A percentile compares a stretch with the other conserved stretches of the same genome.
Conservation (phyloP, 2,329 filamentous ascomycete species). For the Apiospora marii region DNA sequence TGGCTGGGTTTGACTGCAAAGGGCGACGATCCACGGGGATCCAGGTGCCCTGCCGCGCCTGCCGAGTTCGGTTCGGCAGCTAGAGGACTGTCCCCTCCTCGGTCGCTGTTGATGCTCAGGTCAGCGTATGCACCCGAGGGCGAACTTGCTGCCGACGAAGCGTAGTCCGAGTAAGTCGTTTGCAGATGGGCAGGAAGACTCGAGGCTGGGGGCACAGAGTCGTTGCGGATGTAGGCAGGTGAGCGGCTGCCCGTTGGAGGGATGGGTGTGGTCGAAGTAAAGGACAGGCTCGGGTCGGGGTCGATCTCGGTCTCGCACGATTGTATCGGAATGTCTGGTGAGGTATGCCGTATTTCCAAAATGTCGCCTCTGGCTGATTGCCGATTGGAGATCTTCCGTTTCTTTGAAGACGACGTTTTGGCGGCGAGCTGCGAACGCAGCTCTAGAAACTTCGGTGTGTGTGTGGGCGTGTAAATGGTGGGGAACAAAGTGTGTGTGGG, state of each 20-base stretch:
- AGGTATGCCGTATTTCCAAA: constrained; percentile 35
- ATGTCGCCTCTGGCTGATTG: constrained; percentile 53
- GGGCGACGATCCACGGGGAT: constrained; percentile 60
- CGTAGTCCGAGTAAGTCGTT: constrained; percentile 55
- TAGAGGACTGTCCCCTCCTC: constrained; percentile 52
- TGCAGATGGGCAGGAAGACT: constrained; percentile 62
- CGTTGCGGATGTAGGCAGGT: constrained; percentile 39
- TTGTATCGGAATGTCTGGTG: constrained; percentile 56
- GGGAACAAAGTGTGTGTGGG: constrained; percentile 18
- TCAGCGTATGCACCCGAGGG: constrained; percentile 65
- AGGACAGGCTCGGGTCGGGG: constrained; percentile 59
- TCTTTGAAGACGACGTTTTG: constrained; percentile 79
- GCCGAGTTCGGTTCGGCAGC: constrained; percentile 51
- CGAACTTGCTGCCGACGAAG: constrained; percentile 64
- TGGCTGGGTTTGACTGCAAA: constrained; percentile 54
- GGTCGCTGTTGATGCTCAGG: constrained; percentile 64
- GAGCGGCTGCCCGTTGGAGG: constrained; percentile 47
- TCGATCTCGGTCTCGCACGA: constrained; percentile 57
- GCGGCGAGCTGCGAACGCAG: constrained; percentile 72
- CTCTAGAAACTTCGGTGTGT: constrained; percentile 50
- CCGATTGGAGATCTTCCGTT: constrained; percentile 69
- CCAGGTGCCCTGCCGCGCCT: constrained; percentile 38
- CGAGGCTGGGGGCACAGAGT: constrained; percentile 53
- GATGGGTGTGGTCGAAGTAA: constrained; percentile 52
- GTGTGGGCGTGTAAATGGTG: constrained; percentile 20